Base-by-base conservation (phyloP, 2,329 filamentous ascomycete genomes). In the Arthrinium puccinioides region DNA sequence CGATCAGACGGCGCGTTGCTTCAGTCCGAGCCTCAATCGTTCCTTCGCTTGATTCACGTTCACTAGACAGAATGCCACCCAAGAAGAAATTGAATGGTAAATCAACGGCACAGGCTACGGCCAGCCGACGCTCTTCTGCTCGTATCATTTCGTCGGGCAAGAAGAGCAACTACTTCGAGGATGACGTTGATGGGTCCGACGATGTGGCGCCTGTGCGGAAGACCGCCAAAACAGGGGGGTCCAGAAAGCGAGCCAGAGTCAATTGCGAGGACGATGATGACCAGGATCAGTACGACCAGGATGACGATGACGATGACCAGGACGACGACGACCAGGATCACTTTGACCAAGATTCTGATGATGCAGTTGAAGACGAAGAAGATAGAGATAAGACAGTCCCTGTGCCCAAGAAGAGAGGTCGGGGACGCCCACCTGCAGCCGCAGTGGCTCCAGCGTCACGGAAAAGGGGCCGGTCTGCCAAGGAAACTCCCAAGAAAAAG, bases 151-250 rank as follows among this genome's bases (percentile, higher is more conserved):
- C 62, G 19, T 58, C 62, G 2, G 52, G 45, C 15, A 57, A 63
- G 45, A 74, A 64, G 57, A 76, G 71, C 56, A 57, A 55, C 14
- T 76, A 76, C 50, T 75, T 75, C 48, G 70, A 73, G 40, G 51
- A 42, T 35, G 49, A 55, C 9, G 52, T 36, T 29, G 32, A 37
- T 32, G 41, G 40, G 20, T 38, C 35, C 9, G 41, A 40, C 6
- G 35, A 19, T 16, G 18, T 10, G 13, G 23, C 13, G n/a, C 16
- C 29, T 9, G 23, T 34, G 27, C 38, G 23, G n/a, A 28, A 30
- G 16, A 20, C 35, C n/a, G 21, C 34, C 21, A 36, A 32, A 20
- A 39, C 26, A n/a, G 10, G 11, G n/a, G 9, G 6, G 25, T 6
- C 16, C 32, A 26, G 16, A 23, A 15, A 15, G 19, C 28, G 20